Percentiles rank a stretch among this genome's conserved stretches.
Evolutionary conservation across 2,329 filamentous ascomycete genomes (phyloP).

Genomic region (Claviceps quebecensis): DNA sequence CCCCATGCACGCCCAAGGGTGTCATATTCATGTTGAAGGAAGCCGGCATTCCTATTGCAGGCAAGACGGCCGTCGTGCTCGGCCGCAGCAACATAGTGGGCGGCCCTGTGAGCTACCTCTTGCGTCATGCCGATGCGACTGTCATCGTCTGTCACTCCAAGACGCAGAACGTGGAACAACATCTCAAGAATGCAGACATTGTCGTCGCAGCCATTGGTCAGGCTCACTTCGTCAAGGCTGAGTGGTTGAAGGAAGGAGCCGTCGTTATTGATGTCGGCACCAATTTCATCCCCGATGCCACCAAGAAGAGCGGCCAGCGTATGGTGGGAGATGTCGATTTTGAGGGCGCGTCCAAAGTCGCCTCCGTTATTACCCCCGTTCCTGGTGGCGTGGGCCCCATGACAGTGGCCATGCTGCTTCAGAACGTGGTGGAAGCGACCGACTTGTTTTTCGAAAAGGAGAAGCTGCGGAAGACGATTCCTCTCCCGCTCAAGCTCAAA

Average conservation of each 20-base stretch:
- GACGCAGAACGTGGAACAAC: conserved; percentile 56
- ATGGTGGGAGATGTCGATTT: conserved; percentile 94
- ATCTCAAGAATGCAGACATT: conserved; percentile 76
- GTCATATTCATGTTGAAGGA: conserved; percentile 87
- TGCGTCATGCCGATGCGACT: conserved; percentile 91
- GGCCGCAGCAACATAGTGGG: conserved; percentile 96
- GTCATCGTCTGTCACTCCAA: conserved; percentile 93
- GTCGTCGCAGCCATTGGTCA: conserved; percentile 85
- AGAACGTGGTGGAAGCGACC: conserved; percentile 85
- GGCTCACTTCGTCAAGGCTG: conserved; percentile 77
- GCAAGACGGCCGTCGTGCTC: conserved; percentile 89
- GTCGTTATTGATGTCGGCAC: conserved; percentile 97
- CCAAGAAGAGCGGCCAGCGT: conserved; percentile 82
- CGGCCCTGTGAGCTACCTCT: conserved; percentile 86
- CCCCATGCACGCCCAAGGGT: conserved; percentile 92
- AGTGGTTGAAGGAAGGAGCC: conserved; percentile 89
- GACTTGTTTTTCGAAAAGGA: conserved; percentile 69
- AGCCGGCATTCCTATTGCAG: conserved; percentile 66
- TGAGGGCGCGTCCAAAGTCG: conserved; percentile 69
- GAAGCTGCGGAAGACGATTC: conserved; percentile 64
- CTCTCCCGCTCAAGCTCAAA: conserved; percentile 68
- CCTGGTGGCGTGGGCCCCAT: conserved; percentile 95
- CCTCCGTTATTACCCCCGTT: conserved; percentile 88
- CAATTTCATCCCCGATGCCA: conserved; percentile 80
- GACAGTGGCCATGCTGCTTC: conserved; percentile 96